These are phyloP conservation scores for Rhodotorula diobovata DNA, from an alignment of 768 basidiomycete species.

Conservation along the genomic window DNA sequence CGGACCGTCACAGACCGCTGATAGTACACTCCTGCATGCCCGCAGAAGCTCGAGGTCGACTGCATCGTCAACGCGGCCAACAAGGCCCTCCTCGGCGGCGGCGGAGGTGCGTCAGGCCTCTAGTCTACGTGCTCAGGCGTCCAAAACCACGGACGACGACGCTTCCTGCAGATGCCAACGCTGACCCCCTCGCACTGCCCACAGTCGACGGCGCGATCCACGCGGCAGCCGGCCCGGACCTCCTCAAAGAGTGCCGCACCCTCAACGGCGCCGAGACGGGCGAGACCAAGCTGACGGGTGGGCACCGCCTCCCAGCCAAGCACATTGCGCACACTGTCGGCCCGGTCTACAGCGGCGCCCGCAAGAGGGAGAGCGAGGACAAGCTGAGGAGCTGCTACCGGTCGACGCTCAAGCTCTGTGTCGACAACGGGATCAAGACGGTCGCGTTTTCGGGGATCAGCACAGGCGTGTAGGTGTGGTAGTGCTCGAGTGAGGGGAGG, in stretches of 20 bases:
- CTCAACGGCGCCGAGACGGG: constrained; percentile 33
- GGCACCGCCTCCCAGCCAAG: constrained; percentile 11
- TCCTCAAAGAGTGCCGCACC: constrained; percentile 18
- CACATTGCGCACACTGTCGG: constrained; percentile 34
- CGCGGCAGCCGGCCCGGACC: constrained; percentile 15
- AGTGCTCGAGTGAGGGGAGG: too few relatives aligned
- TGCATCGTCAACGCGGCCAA: constrained; percentile 40
- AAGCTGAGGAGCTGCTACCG: constrained; percentile 27
- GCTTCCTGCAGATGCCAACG: too few relatives aligned
- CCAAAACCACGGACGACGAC: too few relatives aligned
- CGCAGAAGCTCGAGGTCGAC: constrained; percentile 30
- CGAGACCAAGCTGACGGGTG: constrained; percentile 31
- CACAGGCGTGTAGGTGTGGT: constrained; percentile 16
- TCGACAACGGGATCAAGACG: constrained; percentile 19
- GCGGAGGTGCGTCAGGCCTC: constrained; percentile 8
- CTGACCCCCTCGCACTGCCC: not conserved
- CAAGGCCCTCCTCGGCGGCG: constrained; percentile 31
- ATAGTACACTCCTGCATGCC: not conserved
- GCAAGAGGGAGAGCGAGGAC: not conserved
- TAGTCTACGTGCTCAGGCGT: too few relatives aligned
- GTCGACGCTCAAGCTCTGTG: constrained; percentile 22
- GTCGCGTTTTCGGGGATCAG: constrained; percentile 34
- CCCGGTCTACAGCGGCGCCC: constrained; percentile 8
- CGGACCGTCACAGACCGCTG: not conserved
- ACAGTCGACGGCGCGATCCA: constrained; percentile 40